These are phyloP conservation scores for Colletotrichum sp. DNA, from an alignment of 2,329 filamentous ascomycete genomes.

Conservation along the genomic window DNA sequence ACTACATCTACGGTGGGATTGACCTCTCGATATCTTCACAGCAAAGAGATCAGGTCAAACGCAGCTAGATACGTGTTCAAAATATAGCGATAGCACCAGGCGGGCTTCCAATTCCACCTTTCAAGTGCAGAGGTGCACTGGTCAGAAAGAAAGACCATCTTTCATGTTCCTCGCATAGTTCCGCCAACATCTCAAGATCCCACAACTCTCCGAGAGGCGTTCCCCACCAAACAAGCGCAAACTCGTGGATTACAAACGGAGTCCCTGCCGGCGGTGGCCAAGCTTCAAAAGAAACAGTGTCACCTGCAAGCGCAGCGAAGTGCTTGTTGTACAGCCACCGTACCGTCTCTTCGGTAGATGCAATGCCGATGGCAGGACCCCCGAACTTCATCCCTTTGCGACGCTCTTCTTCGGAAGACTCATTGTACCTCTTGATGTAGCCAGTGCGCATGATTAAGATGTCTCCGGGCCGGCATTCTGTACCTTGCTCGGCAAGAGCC, in stretches of 20 bases:
- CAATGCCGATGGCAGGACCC: constrained; percentile 33
- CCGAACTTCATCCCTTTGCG: neutral
- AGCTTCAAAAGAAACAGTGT: constrained; percentile 48
- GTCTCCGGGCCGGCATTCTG: neutral
- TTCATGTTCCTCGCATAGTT: constrained; percentile 57
- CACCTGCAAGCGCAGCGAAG: constrained; percentile 51
- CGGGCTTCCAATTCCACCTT: neutral
- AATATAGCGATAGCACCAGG: neutral
- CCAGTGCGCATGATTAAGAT: neutral
- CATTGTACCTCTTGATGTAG: neutral
- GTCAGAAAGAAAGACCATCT: constrained; percentile 55
- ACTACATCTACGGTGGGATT: neutral
- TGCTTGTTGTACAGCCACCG: constrained; percentile 52
- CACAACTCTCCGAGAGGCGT: constrained; percentile 43
- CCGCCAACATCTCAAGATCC: constrained; percentile 35
- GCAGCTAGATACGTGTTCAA: neutral
- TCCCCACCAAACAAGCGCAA: constrained; percentile 53
- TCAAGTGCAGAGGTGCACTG: constrained; percentile 50
- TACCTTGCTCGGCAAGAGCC: neutral
- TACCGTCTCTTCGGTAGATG: constrained; percentile 39
- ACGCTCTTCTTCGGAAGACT: neutral
- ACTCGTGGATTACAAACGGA: constrained; percentile 43
- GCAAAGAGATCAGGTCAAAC: neutral
- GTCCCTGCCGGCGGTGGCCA: constrained; percentile 33
- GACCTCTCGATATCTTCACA: neutral